Base-by-base conservation (phyloP, 345 rosid genomes). In the Ailanthus altissimus region DNA sequence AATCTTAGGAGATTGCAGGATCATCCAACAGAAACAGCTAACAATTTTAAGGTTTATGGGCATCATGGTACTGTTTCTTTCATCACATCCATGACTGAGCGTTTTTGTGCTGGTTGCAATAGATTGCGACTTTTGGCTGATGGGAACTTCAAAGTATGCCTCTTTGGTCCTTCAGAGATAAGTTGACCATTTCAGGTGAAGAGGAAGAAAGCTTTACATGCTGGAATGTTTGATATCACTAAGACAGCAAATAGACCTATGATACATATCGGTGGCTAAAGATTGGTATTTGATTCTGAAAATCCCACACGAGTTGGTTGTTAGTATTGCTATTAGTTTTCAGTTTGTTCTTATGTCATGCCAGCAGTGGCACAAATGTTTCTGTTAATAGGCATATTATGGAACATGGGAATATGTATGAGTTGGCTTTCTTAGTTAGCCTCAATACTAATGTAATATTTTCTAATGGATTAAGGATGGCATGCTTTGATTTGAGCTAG, bases 121-220 rank as follows among this genome's bases (percentile, higher is more conserved):
- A 88, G 99, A 81, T 82, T 96, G 87, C 89, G 98, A 78, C 94
- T 93, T 78, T 88, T 96, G 77, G 98, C 99, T 9, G 97, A 96
- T 87, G 99, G 99, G 64, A 96, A 93, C 89, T 91, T 93, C 80
- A 93, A 96, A 93, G 97, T 96, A n/a, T 96, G 99, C 87, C 90
- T 96, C 82, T 96, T 96, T 58, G 98, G 98, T 78, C 97, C 99
- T 74, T 86, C 98, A 53, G 99, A 93, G 97, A 97, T 90, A 79
- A 82, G 50, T 72, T 73, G 42, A 2, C 67, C 40, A 67, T 36
- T 83, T 75, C 85, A 91, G 97, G 91, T 91, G 70, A 92, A 91
- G 84, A 87, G 86, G 85, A 89, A 92, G 82, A 91, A 91, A 86
- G 90, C 90, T 23, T 78, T 90, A 23, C 97, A 93, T 74, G 94